Evolutionary conservation across 257 asterid genomes (phyloP).

Genomic region (Solanum appendiculatum): DNA sequence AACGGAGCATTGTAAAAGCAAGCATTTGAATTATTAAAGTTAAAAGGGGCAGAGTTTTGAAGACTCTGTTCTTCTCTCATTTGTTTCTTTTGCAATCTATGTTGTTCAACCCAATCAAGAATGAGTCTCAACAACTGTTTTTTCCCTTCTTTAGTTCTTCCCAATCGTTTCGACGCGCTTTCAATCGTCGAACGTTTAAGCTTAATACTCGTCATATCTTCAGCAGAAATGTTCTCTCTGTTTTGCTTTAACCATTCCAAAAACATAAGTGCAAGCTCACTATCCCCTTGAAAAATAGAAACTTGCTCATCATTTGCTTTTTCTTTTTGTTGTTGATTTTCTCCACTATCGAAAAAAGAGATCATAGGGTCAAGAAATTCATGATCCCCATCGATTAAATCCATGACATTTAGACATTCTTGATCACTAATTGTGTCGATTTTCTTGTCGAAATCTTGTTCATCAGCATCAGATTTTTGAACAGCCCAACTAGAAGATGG

Average conservation of each 20-base stretch:
- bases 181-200: slow-evolving; percentile 79
- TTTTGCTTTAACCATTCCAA: slow-evolving; percentile 85
- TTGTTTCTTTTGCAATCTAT: slow-evolving; percentile 57
- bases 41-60: background rate
- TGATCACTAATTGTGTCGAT: slow-evolving; percentile 9
- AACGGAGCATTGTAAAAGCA: slow-evolving; percentile 1
- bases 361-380: slow-evolving; percentile 66
- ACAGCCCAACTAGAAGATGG: slow-evolving; percentile 26
- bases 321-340: slow-evolving; percentile 2
- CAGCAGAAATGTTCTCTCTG: slow-evolving; percentile 63
- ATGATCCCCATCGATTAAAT: slow-evolving; percentile 36
- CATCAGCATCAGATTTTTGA: slow-evolving; percentile 25
- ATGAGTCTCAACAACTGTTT: slow-evolving; percentile 64
- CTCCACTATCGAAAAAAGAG: slow-evolving; percentile 40
- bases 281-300: slow-evolving; percentile 38
- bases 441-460: slow-evolving; percentile 3
- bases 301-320: slow-evolving; percentile 13
- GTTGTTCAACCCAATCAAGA: slow-evolving; percentile 74
- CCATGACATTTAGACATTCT: slow-evolving; percentile 51
- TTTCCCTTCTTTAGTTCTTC: slow-evolving; percentile 57
- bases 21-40: background rate
- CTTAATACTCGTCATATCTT: slow-evolving; percentile 72
- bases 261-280: slow-evolving; percentile 59
- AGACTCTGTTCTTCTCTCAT: background rate
- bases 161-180: slow-evolving; percentile 61